Percentiles rank a stretch among this genome's conserved stretches.
Evolutionary conservation across 1,284 basidiomycete genomes (phyloP).

Genomic region (Austroboletus novae-zelandiae): DNA sequence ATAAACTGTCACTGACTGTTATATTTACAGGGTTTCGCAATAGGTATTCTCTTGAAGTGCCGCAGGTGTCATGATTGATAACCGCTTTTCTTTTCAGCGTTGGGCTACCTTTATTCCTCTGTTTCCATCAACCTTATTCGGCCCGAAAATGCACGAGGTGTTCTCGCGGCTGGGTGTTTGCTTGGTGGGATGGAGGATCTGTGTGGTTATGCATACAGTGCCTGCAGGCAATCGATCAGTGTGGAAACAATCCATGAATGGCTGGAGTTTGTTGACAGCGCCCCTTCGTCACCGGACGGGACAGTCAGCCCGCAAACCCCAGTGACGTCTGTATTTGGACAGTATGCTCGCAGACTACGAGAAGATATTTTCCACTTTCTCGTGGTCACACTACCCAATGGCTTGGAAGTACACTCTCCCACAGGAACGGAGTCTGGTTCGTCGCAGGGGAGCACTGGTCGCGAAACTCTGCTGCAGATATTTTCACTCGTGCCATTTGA

Average conservation of each 20-base stretch:
- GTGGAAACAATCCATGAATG: constrained; percentile 71
- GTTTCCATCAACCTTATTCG: constrained; percentile 65
- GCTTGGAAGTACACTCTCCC: constrained; percentile 49
- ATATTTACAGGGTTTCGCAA: constrained; percentile 60
- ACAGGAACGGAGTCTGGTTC: constrained; percentile 34
- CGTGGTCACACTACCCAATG: constrained; percentile 65
- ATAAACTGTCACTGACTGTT: constrained; percentile 17
- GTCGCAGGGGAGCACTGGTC: constrained; percentile 44
- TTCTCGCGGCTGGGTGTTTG: constrained; percentile 78
- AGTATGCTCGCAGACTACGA: constrained; percentile 64
- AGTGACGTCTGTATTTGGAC: constrained; percentile 62
- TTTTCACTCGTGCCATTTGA: constrained; percentile 79
- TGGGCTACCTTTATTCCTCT: constrained; percentile 78
- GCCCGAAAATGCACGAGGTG: constrained; percentile 75
- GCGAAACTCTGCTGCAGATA: constrained; percentile 66
- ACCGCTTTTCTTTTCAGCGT: constrained; percentile 41
- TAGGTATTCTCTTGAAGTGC: constrained; percentile 43
- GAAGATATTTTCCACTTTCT: constrained; percentile 77
- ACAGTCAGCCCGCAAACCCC: constrained; percentile 50
- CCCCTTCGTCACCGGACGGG: constrained; percentile 54
- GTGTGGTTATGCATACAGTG: constrained; percentile 73
- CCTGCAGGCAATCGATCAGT: constrained; percentile 71
- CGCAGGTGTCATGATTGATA: constrained; percentile 12
- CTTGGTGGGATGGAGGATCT: constrained; percentile 85
- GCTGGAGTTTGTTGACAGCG: constrained; percentile 70